A percentile compares a stretch with the other conserved stretches of the same genome.
Evolutionary conservation across 2,329 filamentous ascomycete species (phyloP).

Genomic region (Corinectria fuckeliana): DNA sequence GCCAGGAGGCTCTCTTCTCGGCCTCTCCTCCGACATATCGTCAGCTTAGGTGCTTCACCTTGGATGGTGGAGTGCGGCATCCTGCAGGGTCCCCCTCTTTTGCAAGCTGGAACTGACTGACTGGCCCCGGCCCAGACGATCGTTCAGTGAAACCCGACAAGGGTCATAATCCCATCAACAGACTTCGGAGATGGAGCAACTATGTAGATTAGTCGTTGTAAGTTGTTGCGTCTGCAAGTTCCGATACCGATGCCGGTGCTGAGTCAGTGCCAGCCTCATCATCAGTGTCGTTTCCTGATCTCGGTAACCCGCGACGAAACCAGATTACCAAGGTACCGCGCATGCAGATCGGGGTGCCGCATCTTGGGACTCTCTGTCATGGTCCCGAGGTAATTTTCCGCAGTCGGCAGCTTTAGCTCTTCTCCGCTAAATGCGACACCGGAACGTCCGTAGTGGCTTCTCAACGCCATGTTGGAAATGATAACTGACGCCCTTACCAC

Average conservation of each 20-base stretch:
- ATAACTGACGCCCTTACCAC: slow-evolving; percentile 4
- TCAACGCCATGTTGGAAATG: neutral
- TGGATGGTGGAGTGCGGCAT: slow-evolving; percentile 9
- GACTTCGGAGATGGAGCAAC: no score
- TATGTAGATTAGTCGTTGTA: no score
- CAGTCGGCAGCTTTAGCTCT: slow-evolving; percentile 5
- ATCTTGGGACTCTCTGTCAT: neutral
- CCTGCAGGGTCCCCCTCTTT: slow-evolving; percentile 15
- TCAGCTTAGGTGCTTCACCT: neutral
- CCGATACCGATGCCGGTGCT: neutral
- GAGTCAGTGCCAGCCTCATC: neutral
- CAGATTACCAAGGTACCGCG: neutral
- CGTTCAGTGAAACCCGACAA: slow-evolving; percentile 2
- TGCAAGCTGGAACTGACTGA: neutral
- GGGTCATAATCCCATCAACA: no score
- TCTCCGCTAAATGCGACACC: neutral
- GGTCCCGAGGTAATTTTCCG: slow-evolving; percentile 4
- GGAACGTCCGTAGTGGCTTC: neutral
- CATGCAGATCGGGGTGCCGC: neutral
- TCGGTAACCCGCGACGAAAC: neutral
- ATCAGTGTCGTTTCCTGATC: slow-evolving; percentile 1
- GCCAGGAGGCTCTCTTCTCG: no score
- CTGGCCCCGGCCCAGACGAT: slow-evolving; percentile 4
- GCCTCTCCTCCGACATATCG: slow-evolving; percentile 15
- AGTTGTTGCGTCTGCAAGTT: no score